A percentile compares a stretch with the other conserved stretches of the same genome.
Conservation (phyloP, 2,329 filamentous ascomycete genomes). For the Ophiocordyceps sinensis region DNA sequence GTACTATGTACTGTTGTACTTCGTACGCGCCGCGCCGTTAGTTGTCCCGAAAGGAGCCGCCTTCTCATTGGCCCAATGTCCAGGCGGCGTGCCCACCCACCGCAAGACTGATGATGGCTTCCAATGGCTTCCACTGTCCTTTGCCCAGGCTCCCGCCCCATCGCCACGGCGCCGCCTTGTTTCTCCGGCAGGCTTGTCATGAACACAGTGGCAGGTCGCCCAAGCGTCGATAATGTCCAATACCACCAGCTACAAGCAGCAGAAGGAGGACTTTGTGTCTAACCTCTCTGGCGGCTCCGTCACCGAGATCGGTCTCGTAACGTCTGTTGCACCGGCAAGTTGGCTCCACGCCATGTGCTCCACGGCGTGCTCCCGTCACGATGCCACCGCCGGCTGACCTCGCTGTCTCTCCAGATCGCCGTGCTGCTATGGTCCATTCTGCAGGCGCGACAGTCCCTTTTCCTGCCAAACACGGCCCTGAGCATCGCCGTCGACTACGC, state of each 20-base stretch:
- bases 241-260: conserved; percentile 61
- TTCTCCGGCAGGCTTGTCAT: no score
- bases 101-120: no score
- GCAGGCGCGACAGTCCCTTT: conserved; percentile 72
- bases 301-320: conserved; percentile 75
- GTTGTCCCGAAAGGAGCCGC: no score
- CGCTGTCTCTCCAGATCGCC: conserved; percentile 43
- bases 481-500: conserved; percentile 69
- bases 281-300: conserved; percentile 74
- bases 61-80: no score
- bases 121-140: no score
- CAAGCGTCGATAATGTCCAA: not conserved
- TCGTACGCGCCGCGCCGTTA: no score
- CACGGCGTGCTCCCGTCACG: not conserved
- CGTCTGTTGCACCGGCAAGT: conserved; percentile 66
- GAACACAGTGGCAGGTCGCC: no score
- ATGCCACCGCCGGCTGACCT: not conserved
- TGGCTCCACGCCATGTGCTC: not conserved
- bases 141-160: no score
- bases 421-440: conserved; percentile 79
- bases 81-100: no score
- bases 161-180: no score
- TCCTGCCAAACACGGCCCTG: conserved; percentile 56
- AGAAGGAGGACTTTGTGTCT: conserved; percentile 93
- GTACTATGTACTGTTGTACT: no score